Evolutionary conservation across 192 early-diverging fungal genomes (phyloP), one percentile per base, ranked within the genome.

Genomic region (Backusella parvicylindrica): DNA sequence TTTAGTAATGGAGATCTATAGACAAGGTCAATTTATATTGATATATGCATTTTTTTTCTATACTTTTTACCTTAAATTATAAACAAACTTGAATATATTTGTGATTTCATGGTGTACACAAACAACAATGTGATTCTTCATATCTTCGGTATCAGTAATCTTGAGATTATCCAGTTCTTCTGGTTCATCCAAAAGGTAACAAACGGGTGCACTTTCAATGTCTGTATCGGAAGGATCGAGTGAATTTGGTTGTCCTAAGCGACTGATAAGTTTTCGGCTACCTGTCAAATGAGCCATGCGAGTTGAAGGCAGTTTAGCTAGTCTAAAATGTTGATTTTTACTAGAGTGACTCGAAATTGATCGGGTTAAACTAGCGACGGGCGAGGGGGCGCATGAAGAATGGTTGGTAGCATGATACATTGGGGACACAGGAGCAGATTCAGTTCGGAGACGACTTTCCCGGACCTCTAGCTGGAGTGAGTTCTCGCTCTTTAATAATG

Each of bases 81-180:
- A 76, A 68, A 81, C 72, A 56, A 81, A 81, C 36, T 76, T 76
- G 18, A 77, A 81, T 12, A 81, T 73, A 47, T 81, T 81, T 23
- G 71, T 77, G 15, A 84, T 79, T 26, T 76, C 75, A 28, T 68
- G 71, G 23, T 84, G 77, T 1, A 85, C 56, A 68, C 86, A 87
- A 7, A 87, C 82, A 8, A 87, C 76, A 43, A 87, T 81, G 47
- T 87, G 86, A 21, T 53, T 32, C 33, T 32, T 36, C 72, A 81
- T 71, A 30, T 38, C 36, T 21, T 76, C 74, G 30, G 79, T 56
- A 26, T 67, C 64, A 21, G 63, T 33, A 60, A 81, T 73, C 18
- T 60, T 71, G 26, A 81, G 28, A 30, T 81, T 75, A 33, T 81
- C 70, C 0, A 75, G 21, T 28, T 6, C 26, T 2, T 60, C 43